Percentiles rank a stretch among this genome's conserved stretches.
Conservation (phyloP, 371 early-diverging fungal genomes). For the Mortierella sp. region DNA sequence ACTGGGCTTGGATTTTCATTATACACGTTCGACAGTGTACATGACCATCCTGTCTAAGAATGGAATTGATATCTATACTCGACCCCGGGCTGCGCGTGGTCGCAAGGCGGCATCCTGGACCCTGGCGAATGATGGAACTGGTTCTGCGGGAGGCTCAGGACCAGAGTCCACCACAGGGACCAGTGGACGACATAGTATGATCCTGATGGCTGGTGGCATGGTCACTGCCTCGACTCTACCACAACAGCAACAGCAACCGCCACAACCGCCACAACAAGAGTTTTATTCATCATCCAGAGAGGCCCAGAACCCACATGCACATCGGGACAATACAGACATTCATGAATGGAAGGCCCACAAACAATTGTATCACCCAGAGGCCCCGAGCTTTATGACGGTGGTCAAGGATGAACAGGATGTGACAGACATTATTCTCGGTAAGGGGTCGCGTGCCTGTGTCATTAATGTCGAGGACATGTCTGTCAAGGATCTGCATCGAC, state of each 20-base stretch:
- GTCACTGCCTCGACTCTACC: slow-evolving; percentile 3
- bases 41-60: slow-evolving; percentile 50
- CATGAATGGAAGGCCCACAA: slow-evolving; percentile 41
- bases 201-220: slow-evolving; percentile 10
- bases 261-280: too few relatives aligned
- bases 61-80: slow-evolving; percentile 40
- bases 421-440: slow-evolving; percentile 44
- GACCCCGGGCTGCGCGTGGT: slow-evolving; percentile 31
- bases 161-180: slow-evolving; percentile 11
- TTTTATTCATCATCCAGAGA: too few relatives aligned
- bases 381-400: slow-evolving; percentile 52
- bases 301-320: too few relatives aligned
- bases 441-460: slow-evolving; percentile 42
- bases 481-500: slow-evolving; percentile 41
- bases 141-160: not conserved
- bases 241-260: slow-evolving; percentile 11
- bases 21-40: slow-evolving; percentile 35
- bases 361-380: slow-evolving; percentile 50
- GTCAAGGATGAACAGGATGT: slow-evolving; percentile 42
- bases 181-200: slow-evolving; percentile 10
- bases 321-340: not conserved
- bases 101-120: slow-evolving; percentile 11
- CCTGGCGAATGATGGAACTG: not conserved
- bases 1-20: slow-evolving; percentile 43
- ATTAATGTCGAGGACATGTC: slow-evolving; percentile 46